Conservation (phyloP, 257 asterid genomes). For the Voacanga thouarsii region DNA sequence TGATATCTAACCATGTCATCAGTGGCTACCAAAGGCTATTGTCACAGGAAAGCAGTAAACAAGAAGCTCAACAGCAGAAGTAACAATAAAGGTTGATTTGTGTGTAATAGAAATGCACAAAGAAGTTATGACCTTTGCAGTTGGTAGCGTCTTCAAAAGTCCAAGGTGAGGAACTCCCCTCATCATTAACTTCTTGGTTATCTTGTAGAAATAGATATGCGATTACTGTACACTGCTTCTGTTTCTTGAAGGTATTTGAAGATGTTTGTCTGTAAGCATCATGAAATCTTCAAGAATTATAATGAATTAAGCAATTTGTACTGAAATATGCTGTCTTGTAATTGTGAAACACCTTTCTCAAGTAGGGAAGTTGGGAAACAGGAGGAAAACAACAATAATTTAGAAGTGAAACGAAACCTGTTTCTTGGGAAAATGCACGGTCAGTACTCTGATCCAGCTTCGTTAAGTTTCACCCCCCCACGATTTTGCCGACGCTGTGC, state of each 20-base stretch:
- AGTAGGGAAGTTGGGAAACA: neutral
- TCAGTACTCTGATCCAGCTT: neutral
- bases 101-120: neutral
- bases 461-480: too few relatives aligned
- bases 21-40: neutral
- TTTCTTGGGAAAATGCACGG: neutral
- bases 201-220: neutral
- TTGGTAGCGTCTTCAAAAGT: neutral
- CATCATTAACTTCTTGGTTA: neutral
- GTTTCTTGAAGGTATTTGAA: neutral
- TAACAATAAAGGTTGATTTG: neutral
- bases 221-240: neutral
- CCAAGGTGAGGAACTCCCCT: neutral
- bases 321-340: neutral
- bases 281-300: neutral
- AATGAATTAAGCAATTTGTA: neutral
- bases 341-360: neutral
- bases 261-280: neutral
- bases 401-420: neutral
- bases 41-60: neutral
- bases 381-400: neutral
- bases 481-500: neutral
- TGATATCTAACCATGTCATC: slow-evolving; percentile 8
- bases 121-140: neutral
- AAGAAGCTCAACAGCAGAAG: neutral